A percentile compares a stretch with the other conserved stretches of the same genome.
phyloP scores from a whole-genome alignment of 2,329 filamentous ascomycete genomes.

The Fusarium falciforme region DNA sequence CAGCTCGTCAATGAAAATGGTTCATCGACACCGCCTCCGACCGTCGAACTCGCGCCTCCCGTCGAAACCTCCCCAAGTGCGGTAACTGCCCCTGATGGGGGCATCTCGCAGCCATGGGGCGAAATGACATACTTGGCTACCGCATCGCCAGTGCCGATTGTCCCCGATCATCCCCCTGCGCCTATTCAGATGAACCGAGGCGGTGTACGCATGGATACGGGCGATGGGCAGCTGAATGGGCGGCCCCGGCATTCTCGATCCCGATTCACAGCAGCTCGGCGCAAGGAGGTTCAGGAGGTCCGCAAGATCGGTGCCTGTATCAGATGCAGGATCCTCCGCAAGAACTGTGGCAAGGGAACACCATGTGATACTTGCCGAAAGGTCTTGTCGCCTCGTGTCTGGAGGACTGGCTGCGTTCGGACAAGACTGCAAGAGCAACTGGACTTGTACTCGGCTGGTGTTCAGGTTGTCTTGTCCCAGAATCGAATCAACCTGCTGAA shows the following conservation, averaged over 20 bases:
- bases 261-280: conserved; percentile 67
- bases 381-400: conserved; percentile 72
- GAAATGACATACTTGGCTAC: conserved; percentile 63
- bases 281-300: conserved; percentile 74
- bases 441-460: conserved; percentile 71
- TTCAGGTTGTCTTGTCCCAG: conserved; percentile 72
- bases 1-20: conserved; percentile 53
- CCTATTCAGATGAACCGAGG: conserved; percentile 54
- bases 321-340: conserved; percentile 72
- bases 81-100: conserved; percentile 39
- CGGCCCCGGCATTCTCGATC: conserved; percentile 66
- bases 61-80: conserved; percentile 39
- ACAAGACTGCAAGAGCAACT: conserved; percentile 71
- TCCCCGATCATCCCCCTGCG: conserved; percentile 46
- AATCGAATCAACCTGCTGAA: conserved; percentile 68
- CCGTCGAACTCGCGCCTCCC: conserved; percentile 35
- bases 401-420: conserved; percentile 72
- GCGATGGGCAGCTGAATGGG: conserved; percentile 56
- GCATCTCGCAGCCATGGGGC: conserved; percentile 60
- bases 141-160: conserved; percentile 46
- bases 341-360: conserved; percentile 73
- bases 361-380: conserved; percentile 73
- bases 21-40: conserved; percentile 46
- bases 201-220: conserved; percentile 65
- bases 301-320: conserved; percentile 75